Evolutionary conservation across 345 rosid genomes (phyloP), one percentile per base, ranked within the genome.

Genomic region (Citrus glauca): DNA sequence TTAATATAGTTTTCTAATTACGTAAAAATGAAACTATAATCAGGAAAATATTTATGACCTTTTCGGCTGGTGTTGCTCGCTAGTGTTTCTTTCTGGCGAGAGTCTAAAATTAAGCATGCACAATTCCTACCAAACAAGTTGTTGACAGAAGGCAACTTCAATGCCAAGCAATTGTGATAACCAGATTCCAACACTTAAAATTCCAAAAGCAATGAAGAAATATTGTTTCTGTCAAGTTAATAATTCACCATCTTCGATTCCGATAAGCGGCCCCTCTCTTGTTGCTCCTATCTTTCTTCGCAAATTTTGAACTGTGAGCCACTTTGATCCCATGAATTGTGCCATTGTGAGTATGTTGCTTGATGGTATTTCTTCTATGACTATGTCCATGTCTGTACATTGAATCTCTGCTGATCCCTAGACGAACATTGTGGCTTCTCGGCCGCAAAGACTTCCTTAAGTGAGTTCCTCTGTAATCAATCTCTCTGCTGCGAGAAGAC

Each of bases 391-490:
- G 50, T 45, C 50, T 45, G 50, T 77, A 22, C 17, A 48, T 76
- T 56, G 76, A 78, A 30, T 73, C 84, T 82, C 80, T 81, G 60
- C 80, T 73, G 19, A 85, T 66, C 42, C 89, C 83, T 10, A 83
- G 82, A 69, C 68, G 75, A 76, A 85, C 76, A 56, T 86, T 78
- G 64, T 76, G 85, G 69, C 75, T 88, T 75, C 86, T 84, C 20
- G 92, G 84, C 78, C 85, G 82, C 73, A 86, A 56, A 77, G 90
- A 74, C 78, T 72, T 88, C 72, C 80, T 88, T 14, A 82, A 50
- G n/a, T 85, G 90, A 61, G 66, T 84, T 81, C 76, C 79, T 81
- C 66, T 83, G 78, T 77, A 78, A 35, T 79, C 69, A 48, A 69
- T 71, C 8, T 38, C 9, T 62, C 81, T 27, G 38, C 63, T 25